Conservation (phyloP, 768 basidiomycete species). For the Mycena pura region DNA sequence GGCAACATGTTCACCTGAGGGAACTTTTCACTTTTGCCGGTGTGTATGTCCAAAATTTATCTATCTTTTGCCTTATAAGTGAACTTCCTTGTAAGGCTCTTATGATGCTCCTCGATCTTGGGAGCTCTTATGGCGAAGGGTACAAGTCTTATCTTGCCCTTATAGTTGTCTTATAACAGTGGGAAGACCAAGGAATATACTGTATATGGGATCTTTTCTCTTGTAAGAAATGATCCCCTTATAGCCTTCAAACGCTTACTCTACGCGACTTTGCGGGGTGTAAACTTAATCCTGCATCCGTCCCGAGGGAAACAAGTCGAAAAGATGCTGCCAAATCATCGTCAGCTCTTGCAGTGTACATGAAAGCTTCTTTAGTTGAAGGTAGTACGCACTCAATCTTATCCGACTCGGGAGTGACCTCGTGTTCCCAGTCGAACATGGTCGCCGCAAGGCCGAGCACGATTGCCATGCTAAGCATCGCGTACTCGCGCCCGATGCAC, state of each 20-base stretch:
- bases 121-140: no score
- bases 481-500: conserved; percentile 93
- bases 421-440: conserved; percentile 87
- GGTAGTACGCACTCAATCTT: conserved; percentile 74
- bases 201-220: no score
- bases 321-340: conserved; percentile 71
- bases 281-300: conserved; percentile 81
- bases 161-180: no score
- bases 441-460: conserved; percentile 84
- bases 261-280: conserved; percentile 53
- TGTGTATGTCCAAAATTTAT: no score
- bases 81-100: no score
- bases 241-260: conserved; percentile 1
- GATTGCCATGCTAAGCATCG: conserved; percentile 87
- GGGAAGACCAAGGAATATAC: no score
- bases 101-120: no score
- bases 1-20: no score
- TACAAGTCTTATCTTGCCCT: no score
- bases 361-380: conserved; percentile 8
- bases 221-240: no score
- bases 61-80: no score
- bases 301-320: conserved; percentile 97
- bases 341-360: conserved; percentile 2
- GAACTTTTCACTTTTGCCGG: no score
- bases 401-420: conserved; percentile 75